phyloP scores from a whole-genome alignment of 108 stramenopile species.

The Skeletonema tropicum region DNA sequence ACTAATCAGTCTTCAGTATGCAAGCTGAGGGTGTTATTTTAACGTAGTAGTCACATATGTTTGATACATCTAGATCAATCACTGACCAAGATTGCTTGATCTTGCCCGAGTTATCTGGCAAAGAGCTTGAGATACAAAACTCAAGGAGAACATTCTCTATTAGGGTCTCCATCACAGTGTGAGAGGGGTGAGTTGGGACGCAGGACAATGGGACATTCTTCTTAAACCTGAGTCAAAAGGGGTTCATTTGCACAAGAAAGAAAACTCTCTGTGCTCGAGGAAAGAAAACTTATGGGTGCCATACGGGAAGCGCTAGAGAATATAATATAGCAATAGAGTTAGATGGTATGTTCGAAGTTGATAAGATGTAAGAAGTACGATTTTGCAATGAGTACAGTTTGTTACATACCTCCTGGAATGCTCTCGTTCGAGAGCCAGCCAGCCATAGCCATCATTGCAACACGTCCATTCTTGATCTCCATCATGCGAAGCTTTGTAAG shows the following conservation, averaged over 20 bases:
- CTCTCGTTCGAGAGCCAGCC: constrained; percentile 74
- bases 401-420: constrained; percentile 56
- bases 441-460: constrained; percentile 82
- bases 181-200: not conserved
- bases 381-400: no score
- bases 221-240: not conserved
- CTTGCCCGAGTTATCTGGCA: not conserved
- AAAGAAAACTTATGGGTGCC: not conserved
- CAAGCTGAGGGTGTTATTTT: not conserved
- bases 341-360: no score
- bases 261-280: not conserved
- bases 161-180: not conserved
- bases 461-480: constrained; percentile 85
- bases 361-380: no score
- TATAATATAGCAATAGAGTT: no score
- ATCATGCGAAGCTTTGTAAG: constrained; percentile 73
- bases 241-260: not conserved
- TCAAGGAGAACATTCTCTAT: not conserved
- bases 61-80: not conserved
- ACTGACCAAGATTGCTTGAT: not conserved
- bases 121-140: not conserved
- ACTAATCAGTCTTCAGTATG: not conserved
- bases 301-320: not conserved
- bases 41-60: constrained; percentile 1
- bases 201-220: not conserved